A percentile compares a stretch with the other conserved stretches of the same genome.
phyloP scores from a whole-genome alignment of 352 stramenopile genomes.

The Thalassiosira ordinaria region DNA sequence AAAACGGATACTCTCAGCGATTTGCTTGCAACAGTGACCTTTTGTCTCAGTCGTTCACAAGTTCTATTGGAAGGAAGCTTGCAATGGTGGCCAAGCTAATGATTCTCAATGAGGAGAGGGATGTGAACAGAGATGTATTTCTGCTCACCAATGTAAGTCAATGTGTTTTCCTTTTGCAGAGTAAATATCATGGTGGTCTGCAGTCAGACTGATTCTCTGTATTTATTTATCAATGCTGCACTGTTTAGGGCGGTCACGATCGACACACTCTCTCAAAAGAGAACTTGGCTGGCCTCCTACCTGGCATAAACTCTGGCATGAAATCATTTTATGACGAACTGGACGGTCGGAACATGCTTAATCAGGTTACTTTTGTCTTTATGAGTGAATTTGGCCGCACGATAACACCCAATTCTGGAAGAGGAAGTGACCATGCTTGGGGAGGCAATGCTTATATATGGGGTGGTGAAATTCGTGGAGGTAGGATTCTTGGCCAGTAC shows the following conservation, averaged over 20 bases:
- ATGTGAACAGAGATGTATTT: slow-evolving; percentile 48
- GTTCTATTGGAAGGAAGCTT: slow-evolving; percentile 24
- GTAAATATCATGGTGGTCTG: neutral
- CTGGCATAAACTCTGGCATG: slow-evolving; percentile 47
- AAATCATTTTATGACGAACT: slow-evolving; percentile 64
- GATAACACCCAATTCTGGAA: slow-evolving; percentile 16
- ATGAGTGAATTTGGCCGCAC: slow-evolving; percentile 65
- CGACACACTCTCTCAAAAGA: slow-evolving; percentile 25
- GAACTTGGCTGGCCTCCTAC: slow-evolving; percentile 13
- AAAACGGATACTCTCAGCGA: slow-evolving; percentile 34
- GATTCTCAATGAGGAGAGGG: slow-evolving; percentile 15
- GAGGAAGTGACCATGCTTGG: slow-evolving; percentile 34
- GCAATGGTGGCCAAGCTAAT: slow-evolving; percentile 45
- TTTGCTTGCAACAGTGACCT: slow-evolving; percentile 7
- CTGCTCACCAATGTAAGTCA: too few relatives aligned
- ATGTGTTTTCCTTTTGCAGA: neutral
- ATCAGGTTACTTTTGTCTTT: slow-evolving; percentile 62
- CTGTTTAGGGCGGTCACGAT: slow-evolving; percentile 30
- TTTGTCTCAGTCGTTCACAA: slow-evolving; percentile 21
- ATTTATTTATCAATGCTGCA: too few relatives aligned
- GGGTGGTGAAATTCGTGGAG: slow-evolving; percentile 56
- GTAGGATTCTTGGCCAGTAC: slow-evolving; percentile 63
- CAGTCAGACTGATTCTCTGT: too few relatives aligned
- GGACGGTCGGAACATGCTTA: slow-evolving; percentile 38
- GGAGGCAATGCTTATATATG: slow-evolving; percentile 56